Conservation (phyloP, 1,139 yeast species). For the Yamadazyma dushanensis region DNA sequence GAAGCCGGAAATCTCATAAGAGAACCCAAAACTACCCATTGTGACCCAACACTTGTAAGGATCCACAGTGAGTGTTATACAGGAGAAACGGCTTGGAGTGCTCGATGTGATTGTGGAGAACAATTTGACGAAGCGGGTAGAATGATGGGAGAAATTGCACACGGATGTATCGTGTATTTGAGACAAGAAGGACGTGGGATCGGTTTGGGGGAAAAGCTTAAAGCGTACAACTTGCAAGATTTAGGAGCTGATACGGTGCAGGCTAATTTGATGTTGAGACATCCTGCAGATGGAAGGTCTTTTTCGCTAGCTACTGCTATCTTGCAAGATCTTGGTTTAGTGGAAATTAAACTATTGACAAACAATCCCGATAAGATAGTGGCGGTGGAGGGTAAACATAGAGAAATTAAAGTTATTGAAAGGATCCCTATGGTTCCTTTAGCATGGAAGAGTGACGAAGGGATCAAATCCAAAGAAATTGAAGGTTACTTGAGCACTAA, state of each 20-base stretch:
- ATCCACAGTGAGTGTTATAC: constrained; percentile 98
- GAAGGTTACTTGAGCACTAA: constrained; percentile 92
- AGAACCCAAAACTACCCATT: constrained; percentile 33
- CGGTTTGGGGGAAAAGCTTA: constrained; percentile 93
- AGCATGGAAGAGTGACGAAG: constrained; percentile 72
- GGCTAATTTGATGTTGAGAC: constrained; percentile 88
- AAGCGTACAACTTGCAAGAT: constrained; percentile 96
- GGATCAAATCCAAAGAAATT: constrained; percentile 81
- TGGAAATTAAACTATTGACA: constrained; percentile 74
- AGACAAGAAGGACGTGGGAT: constrained; percentile 99
- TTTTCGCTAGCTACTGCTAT: constrained; percentile 94
- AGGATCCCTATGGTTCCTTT: constrained; percentile 96
- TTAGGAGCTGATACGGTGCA: constrained; percentile 98
- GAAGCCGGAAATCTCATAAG: constrained; percentile 49
- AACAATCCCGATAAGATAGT: constrained; percentile 95
- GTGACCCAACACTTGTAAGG: constrained; percentile 58
- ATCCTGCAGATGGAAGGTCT: constrained; percentile 95
- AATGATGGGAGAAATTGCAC: constrained; percentile 80
- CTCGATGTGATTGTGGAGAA: constrained; percentile 98
- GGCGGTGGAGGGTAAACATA: constrained; percentile 86
- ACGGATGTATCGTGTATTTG: constrained; percentile 91
- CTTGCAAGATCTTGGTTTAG: constrained; percentile 74
- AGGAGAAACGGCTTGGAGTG: constrained; percentile 99
- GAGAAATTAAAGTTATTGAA: constrained; percentile 70
- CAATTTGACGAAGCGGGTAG: constrained; percentile 98